phyloP scores from a whole-genome alignment of 441 rosid genomes.

The Biscutella auriculata region DNA sequence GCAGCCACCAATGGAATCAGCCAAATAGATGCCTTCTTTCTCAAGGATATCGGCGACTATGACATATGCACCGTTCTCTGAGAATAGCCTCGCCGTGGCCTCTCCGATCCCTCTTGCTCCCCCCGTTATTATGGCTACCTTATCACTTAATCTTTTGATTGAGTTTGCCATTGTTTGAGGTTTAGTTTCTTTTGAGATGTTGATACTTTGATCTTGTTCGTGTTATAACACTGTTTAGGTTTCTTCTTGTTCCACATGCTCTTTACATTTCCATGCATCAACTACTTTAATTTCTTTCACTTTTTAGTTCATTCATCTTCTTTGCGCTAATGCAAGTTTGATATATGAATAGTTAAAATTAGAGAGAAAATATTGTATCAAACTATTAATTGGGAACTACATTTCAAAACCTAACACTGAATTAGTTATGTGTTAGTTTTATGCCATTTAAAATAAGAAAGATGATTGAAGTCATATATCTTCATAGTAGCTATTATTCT shows the following conservation, averaged over 20 bases:
- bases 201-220: neutral
- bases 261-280: neutral
- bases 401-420: too few relatives aligned
- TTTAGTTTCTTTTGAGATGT: neutral
- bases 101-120: conserved; percentile 91
- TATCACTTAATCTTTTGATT: conserved; percentile 30
- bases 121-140: conserved; percentile 68
- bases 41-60: conserved; percentile 66
- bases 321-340: conserved; percentile 1
- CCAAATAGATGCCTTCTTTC: conserved; percentile 36
- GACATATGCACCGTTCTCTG: conserved; percentile 60
- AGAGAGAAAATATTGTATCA: too few relatives aligned
- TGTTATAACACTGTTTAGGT: neutral
- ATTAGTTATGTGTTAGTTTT: too few relatives aligned
- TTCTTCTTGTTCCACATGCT: conserved; percentile 6
- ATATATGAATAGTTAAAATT: neutral
- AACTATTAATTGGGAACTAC: too few relatives aligned
- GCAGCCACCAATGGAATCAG: conserved; percentile 46
- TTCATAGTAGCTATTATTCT: too few relatives aligned
- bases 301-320: conserved; percentile 17
- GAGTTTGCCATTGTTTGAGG: neutral
- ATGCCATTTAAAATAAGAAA: too few relatives aligned
- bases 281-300: conserved; percentile 5
- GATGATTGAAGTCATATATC: too few relatives aligned
- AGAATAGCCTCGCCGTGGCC: conserved; percentile 53